Evolutionary conservation across 1,284 basidiomycete genomes (phyloP).

Genomic region (Cryptococcus sp.): DNA sequence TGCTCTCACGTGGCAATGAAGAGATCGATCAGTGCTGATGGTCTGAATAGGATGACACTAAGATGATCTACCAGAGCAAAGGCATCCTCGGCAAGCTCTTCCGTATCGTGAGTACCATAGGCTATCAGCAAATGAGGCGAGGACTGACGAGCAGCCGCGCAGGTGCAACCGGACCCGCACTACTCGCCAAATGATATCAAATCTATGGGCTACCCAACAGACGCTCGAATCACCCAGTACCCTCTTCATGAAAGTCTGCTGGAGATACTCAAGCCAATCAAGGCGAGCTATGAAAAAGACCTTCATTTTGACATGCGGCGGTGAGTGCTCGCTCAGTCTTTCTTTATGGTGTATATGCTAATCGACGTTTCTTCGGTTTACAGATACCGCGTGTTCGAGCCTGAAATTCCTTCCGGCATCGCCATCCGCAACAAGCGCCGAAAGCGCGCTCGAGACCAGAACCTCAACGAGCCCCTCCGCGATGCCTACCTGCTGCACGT

Average conservation of each 20-base stretch:
- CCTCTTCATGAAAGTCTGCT: slow-evolving; percentile 25
- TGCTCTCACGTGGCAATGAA: not conserved
- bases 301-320: slow-evolving; percentile 38
- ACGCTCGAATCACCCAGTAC: slow-evolving; percentile 22
- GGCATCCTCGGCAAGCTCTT: slow-evolving; percentile 46
- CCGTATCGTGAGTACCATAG: slow-evolving; percentile 27
- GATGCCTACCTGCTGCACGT: slow-evolving; percentile 30
- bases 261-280: slow-evolving; percentile 31
- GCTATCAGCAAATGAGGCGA: not conserved
- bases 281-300: slow-evolving; percentile 34
- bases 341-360: not conserved
- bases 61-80: slow-evolving; percentile 27
- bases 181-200: slow-evolving; percentile 32
- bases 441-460: slow-evolving; percentile 36
- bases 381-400: slow-evolving; percentile 38
- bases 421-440: slow-evolving; percentile 36
- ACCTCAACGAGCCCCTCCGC: slow-evolving; percentile 37
- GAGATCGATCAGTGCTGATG: not conserved
- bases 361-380: not conserved
- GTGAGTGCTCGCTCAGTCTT: slow-evolving; percentile 10
- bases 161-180: slow-evolving; percentile 36
- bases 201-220: slow-evolving; percentile 22
- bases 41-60: slow-evolving; percentile 20
- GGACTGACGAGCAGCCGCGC: not conserved
- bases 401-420: slow-evolving; percentile 38